Evolutionary conservation across 2,329 filamentous ascomycete genomes (phyloP).

Genomic region (Cercospora sp.): DNA sequence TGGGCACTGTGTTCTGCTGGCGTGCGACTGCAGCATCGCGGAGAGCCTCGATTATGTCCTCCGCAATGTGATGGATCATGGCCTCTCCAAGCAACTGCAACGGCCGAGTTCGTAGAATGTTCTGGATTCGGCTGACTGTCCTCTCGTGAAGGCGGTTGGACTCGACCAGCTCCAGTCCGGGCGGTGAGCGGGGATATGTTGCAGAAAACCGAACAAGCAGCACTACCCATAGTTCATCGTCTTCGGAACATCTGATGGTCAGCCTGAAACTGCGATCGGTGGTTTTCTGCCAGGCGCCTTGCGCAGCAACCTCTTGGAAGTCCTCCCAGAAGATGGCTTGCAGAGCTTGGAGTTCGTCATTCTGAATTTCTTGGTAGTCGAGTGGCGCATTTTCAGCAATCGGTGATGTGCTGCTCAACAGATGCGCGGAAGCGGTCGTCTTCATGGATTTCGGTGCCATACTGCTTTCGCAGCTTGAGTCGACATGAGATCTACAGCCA

Average conservation of each 20-base stretch:
- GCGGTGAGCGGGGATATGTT: conserved; percentile 84
- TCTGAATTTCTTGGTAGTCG: conserved; percentile 80
- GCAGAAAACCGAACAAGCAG: conserved; percentile 81
- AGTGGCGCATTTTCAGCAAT: conserved; percentile 41
- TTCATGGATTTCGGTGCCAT: conserved; percentile 52
- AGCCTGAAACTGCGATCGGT: conserved; percentile 80
- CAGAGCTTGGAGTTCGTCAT: conserved; percentile 82
- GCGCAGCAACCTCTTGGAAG: conserved; percentile 68
- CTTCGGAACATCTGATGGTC: conserved; percentile 70
- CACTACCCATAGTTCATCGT: conserved; percentile 69
- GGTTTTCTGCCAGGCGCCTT: conserved; percentile 82
- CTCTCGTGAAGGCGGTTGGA: conserved; percentile 66
- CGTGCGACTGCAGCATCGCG: conserved; percentile 82
- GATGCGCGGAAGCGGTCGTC: conserved; percentile 30
- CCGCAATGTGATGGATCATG: conserved; percentile 65
- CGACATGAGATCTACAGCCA: conserved; percentile 9
- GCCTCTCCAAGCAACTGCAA: conserved; percentile 64
- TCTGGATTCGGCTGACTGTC: conserved; percentile 69
- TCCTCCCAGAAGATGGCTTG: conserved; percentile 89
- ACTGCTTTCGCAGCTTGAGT: conserved; percentile 12
- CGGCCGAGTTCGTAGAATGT: conserved; percentile 68
- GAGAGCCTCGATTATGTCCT: conserved; percentile 66
- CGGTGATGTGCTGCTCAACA: conserved; percentile 24
- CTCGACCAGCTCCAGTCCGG: conserved; percentile 68
- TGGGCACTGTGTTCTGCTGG: conserved; percentile 73